Percentiles rank a stretch among this genome's conserved stretches.
Conservation (phyloP, 768 basidiomycete genomes). For the Boletellus ananas region DNA sequence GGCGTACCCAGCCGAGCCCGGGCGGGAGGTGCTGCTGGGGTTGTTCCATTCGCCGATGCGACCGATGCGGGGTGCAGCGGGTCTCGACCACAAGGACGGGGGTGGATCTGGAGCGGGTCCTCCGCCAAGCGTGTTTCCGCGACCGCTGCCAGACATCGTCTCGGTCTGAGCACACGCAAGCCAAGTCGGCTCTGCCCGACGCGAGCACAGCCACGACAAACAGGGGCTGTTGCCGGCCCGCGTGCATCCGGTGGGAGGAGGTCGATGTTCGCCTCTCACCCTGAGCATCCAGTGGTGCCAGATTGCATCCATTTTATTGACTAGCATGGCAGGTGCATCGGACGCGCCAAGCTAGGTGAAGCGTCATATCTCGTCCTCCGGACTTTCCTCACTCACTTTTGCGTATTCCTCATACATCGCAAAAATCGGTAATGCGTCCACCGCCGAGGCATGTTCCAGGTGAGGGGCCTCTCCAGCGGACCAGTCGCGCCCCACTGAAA, state of each 20-base stretch:
- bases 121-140: conserved; percentile 49
- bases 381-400: conserved; percentile 70
- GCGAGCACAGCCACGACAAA: background rate
- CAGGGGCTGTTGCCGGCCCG: too few relatives aligned
- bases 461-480: too few relatives aligned
- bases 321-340: too few relatives aligned
- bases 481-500: too few relatives aligned
- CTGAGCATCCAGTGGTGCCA: too few relatives aligned
- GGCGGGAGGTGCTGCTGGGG: conserved; percentile 20
- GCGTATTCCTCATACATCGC: conserved; percentile 87
- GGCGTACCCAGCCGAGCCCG: conserved; percentile 14
- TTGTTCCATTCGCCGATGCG: conserved; percentile 50
- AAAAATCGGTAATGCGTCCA: conserved; percentile 68
- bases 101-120: conserved; percentile 42
- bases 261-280: too few relatives aligned
- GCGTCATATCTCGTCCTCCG: conserved; percentile 26
- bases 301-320: too few relatives aligned
- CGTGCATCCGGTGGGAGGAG: too few relatives aligned
- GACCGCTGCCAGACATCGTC: conserved; percentile 38
- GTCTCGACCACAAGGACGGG: conserved; percentile 44
- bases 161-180: background rate
- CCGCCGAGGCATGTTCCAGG: too few relatives aligned
- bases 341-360: too few relatives aligned
- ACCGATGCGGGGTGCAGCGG: conserved; percentile 42
- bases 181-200: background rate